phyloP scores from a whole-genome alignment of 2,329 filamentous ascomycete genomes.

The Apiospora hydei region DNA sequence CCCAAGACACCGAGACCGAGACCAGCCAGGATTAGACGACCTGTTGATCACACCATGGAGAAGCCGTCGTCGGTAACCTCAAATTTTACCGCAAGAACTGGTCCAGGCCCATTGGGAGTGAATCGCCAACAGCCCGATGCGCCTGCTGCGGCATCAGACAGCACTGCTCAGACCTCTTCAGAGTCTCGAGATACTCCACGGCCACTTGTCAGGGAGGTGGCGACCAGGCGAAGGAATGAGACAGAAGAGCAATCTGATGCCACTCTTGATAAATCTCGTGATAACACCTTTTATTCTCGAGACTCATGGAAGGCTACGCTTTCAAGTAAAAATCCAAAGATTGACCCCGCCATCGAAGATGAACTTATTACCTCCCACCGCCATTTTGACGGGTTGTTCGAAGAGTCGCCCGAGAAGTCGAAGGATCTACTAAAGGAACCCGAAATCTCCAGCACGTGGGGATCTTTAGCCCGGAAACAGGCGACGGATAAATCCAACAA shows the following conservation, averaged over 20 bases:
- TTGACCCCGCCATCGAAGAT: background rate
- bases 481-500: slow-evolving; percentile 27
- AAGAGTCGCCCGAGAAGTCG: background rate
- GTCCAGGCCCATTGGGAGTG: background rate
- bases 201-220: background rate
- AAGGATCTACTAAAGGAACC: background rate
- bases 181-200: background rate
- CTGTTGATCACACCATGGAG: background rate
- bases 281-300: background rate
- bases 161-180: background rate
- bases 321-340: background rate
- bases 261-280: background rate
- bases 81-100: background rate
- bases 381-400: background rate
- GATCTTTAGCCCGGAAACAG: slow-evolving; percentile 32
- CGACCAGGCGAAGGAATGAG: background rate
- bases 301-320: background rate
- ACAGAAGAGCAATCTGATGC: background rate
- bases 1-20: background rate
- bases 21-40: background rate
- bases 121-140: background rate
- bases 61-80: background rate
- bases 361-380: slow-evolving; percentile 1
- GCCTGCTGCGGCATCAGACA: background rate
- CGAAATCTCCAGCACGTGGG: slow-evolving; percentile 3